phyloP scores from a whole-genome alignment of 1,284 basidiomycete genomes.

The Exobasidium rhododendri region DNA sequence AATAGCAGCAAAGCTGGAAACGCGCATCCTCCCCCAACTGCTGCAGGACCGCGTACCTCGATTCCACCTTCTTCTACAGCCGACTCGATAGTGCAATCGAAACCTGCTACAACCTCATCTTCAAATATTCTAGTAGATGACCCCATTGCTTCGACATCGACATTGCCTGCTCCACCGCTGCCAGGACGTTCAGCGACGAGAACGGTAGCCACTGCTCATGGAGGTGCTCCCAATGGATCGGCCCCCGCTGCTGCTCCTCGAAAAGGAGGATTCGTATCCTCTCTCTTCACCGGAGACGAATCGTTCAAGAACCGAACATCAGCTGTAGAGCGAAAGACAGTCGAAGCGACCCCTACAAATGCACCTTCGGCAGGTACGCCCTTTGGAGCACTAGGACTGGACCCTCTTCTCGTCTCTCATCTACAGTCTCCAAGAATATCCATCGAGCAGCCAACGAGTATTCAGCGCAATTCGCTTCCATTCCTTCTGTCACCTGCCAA shows the following conservation, averaged over 20 bases:
- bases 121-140: not conserved
- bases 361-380: constrained; percentile 56
- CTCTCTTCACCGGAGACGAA: constrained; percentile 21
- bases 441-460: constrained; percentile 78
- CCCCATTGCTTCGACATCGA: not conserved
- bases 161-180: not conserved
- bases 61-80: too few relatives aligned
- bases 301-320: not conserved
- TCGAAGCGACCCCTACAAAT: constrained; percentile 31
- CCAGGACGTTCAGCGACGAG: not conserved
- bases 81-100: not conserved
- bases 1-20: not conserved
- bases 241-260: constrained; percentile 1
- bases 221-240: constrained; percentile 8
- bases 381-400: constrained; percentile 64
- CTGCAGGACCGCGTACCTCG: not conserved
- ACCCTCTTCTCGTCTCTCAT: constrained; percentile 77
- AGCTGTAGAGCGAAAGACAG: not conserved
- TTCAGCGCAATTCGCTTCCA: constrained; percentile 79
- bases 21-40: not conserved
- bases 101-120: not conserved
- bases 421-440: constrained; percentile 71
- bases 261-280: constrained; percentile 20
- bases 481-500: constrained; percentile 62
- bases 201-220: not conserved